Percentiles rank a stretch among this genome's conserved stretches.
These are phyloP conservation scores for Vickermania spadyakhi DNA, from an alignment of 208 protist species.

Conservation along the genomic window DNA sequence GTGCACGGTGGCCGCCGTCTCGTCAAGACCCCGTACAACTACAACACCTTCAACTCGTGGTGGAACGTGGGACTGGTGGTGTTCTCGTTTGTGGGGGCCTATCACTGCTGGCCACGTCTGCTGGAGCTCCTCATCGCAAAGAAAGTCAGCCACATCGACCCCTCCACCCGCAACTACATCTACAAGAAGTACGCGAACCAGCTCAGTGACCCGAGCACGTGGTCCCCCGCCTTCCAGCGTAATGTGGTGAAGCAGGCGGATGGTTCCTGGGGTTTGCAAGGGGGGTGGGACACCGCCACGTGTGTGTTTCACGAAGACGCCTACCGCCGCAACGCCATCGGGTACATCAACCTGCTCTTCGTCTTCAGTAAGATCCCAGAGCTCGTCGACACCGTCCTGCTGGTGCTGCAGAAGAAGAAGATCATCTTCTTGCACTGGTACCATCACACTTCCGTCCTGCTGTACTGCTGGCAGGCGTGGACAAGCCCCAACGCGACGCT, in stretches of 20 bases:
- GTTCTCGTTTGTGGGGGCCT: conserved; percentile 61
- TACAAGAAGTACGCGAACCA: conserved; percentile 6
- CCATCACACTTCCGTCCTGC: conserved; percentile 86
- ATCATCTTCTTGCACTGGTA: conserved; percentile 78
- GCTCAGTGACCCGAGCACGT: background rate
- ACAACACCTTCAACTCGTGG: conserved; percentile 36
- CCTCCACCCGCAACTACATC: conserved; percentile 6
- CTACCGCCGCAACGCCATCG: conserved; percentile 25
- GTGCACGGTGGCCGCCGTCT: background rate
- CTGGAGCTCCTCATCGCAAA: conserved; percentile 6
- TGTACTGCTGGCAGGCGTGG: conserved; percentile 88
- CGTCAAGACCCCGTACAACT: conserved; percentile 24
- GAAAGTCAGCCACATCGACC: conserved; percentile 21
- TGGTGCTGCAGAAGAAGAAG: conserved; percentile 51
- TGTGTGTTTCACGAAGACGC: conserved; percentile 30
- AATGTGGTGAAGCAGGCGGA: background rate
- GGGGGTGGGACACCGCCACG: conserved; percentile 35
- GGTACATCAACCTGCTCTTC: conserved; percentile 61
- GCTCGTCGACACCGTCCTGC: conserved; percentile 75
- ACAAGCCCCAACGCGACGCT: conserved; percentile 30
- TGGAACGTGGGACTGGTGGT: conserved; percentile 82
- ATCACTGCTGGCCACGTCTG: conserved; percentile 12
- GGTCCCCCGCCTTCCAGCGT: background rate
- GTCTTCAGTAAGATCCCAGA: conserved; percentile 76
- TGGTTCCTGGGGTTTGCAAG: conserved; percentile 15